Evolutionary conservation across 116 monocot species (phyloP).

Genomic region (Posidonia oceanica): DNA sequence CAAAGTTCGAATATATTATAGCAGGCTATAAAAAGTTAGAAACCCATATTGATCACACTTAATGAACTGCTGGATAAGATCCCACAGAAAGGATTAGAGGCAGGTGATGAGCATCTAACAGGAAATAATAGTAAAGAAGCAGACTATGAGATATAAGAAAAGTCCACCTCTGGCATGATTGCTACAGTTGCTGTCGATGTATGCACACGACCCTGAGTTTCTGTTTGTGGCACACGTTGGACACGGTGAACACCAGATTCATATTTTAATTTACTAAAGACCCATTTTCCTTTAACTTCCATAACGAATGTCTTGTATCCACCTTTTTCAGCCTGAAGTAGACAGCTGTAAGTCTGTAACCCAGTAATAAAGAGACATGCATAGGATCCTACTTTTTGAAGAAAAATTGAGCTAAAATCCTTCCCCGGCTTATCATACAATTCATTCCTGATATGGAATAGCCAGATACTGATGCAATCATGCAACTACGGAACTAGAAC

Average conservation of each 20-base stretch:
- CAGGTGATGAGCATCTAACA: not conserved
- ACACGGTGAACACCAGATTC: constrained; percentile 98
- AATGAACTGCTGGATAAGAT: too few relatives aligned
- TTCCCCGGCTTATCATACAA: not conserved
- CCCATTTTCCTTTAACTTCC: constrained; percentile 80
- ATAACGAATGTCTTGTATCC: constrained; percentile 92
- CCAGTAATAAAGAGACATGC: constrained; percentile 6
- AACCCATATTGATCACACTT: too few relatives aligned
- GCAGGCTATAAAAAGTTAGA: too few relatives aligned
- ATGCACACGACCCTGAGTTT: constrained; percentile 88
- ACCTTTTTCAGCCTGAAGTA: constrained; percentile 78
- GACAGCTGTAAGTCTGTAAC: constrained; percentile 8
- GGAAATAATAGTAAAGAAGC: not conserved
- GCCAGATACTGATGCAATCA: too few relatives aligned
- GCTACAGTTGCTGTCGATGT: constrained; percentile 99
- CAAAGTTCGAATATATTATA: too few relatives aligned
- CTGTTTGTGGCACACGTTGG: constrained; percentile 94
- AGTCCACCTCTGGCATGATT: constrained; percentile 86
- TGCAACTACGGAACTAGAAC: not conserved
- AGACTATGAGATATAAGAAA: not conserved
- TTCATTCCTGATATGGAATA: too few relatives aligned
- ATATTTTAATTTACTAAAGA: constrained; percentile 89
- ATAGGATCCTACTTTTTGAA: not conserved
- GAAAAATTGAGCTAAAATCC: not conserved
- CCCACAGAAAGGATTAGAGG: too few relatives aligned